Conservation (phyloP, 2,329 filamentous ascomycete genomes). For the Scedosporium boydii region DNA sequence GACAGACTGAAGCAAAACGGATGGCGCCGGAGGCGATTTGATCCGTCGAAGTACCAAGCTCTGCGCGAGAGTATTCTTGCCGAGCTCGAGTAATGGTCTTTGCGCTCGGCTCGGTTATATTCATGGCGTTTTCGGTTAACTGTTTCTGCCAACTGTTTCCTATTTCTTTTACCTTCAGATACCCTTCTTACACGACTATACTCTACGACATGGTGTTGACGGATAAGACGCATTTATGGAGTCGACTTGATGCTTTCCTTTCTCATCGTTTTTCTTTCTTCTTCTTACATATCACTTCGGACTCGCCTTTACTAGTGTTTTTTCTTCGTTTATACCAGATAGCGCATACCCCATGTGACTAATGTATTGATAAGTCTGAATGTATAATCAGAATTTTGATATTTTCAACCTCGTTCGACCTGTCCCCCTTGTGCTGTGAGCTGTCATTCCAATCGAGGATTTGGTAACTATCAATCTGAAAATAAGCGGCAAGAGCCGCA, state of each 20-base stretch:
- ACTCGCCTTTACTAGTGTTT: neutral
- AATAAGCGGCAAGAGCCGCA: neutral
- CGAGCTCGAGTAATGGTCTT: slow-evolving; percentile 29
- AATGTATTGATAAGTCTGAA: neutral
- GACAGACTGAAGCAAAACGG: slow-evolving; percentile 43
- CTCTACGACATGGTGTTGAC: neutral
- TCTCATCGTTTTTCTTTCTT: neutral
- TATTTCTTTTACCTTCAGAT: neutral
- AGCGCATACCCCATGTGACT: slow-evolving; percentile 1
- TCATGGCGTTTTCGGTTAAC: neutral
- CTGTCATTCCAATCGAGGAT: too few relatives aligned
- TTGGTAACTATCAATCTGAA: neutral
- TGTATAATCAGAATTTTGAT: slow-evolving; percentile 1
- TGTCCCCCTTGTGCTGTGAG: neutral
- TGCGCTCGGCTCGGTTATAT: slow-evolving; percentile 2
- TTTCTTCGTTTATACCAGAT: neutral
- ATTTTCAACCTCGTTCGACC: slow-evolving; percentile 1
- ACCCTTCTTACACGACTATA: neutral
- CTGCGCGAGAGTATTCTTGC: slow-evolving; percentile 41
- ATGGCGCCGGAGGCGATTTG: slow-evolving; percentile 48
- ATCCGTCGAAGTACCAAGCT: slow-evolving; percentile 41
- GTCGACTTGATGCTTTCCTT: slow-evolving; percentile 2
- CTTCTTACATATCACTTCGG: neutral
- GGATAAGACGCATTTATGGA: neutral
- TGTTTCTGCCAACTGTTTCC: neutral